Evolutionary conservation across 1,139 yeast species (phyloP), one percentile per base, ranked within the genome.

Genomic region (Yamadazyma friedrichii): DNA sequence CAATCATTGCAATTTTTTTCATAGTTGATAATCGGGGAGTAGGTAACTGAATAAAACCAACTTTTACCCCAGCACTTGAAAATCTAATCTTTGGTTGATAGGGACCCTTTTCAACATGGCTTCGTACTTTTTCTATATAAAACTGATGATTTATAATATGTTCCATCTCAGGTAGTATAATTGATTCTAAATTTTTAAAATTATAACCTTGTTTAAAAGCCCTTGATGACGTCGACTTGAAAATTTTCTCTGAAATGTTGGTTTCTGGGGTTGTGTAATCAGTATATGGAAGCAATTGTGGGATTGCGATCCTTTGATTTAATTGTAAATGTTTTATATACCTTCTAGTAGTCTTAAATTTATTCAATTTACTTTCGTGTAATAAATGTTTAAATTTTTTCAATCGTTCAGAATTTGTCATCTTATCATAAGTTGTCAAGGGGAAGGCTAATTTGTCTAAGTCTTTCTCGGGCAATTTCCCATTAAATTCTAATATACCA

Each of bases 141-240:
- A 65, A 62, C 30, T 50, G 42, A 38, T 54, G 50, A 46, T 71
- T 71, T 36, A 70, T 56, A 36, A 62, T 66, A 46, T 58, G 62
- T 45, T 64, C 75, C 12, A 72, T 33, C 11, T 59, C 61, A 0
- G 76, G 75, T 28, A 59, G 61, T n/a, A 70, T 35, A 3, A 72
- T 55, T 1, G 65, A 51, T 12, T 67, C 62, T 6, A 72, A 51
- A 33, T 66, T 61, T 17, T 59, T 63, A 46, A 49, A 41, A 44
- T 70, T 75, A 49, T 69, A 71, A 0, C 65, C 70, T 1, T 48
- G 38, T 6, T 48, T 40, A n/a, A 67, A 42, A 1, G 55, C 47
- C 15, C 52, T 41, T 8, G 31, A 13, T 2, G 53, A 41, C 1
- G 54, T 50, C 3, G 56, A 50, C 6, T 44, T 39, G 27, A 27